Base-by-base conservation (phyloP, 345 rosid species). In the Cardamine resedifolia region DNA sequence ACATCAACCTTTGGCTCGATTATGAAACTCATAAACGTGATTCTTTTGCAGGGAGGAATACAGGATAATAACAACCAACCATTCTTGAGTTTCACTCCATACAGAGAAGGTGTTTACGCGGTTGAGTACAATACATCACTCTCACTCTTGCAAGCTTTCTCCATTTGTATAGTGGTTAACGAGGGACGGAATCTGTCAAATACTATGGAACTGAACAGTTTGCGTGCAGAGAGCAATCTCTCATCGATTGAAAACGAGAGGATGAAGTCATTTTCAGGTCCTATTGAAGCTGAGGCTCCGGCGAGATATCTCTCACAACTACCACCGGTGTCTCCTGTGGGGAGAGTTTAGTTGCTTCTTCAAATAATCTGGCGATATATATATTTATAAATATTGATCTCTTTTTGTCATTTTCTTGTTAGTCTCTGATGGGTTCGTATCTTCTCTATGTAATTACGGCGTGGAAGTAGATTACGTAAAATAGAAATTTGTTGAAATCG, bases 61-160 rank as follows among this genome's bases (percentile, higher is more conserved):
- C 79, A 66, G 79, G 78, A 83, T n/a, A 79, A 64, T 34, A 86
- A 82, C 23, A 82, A 75, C 43, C 81, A 67, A 45, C 93, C 87
- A 23, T 83, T 80, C 74, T 88, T 91, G 81, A 82, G 82, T 57
- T 77, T 95, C 68, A 71, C 88, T 12, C 85, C 89, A 2, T 88
- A 83, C 80, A 84, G 84, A 84, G 99, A 88, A 28, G 88, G 85
- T 36, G 85, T 90, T 43, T 90, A 83, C 79, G 86, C 97, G 0
- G 90, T 95, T n/a, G 89, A 95, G 80, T 95, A 89, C 82, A 83
- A 73, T 61, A 75, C 99, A 34, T 75, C 89, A 3, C 82, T 91
- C 72, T 77, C 93, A 5, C 80, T 76, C 71, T 44, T 95, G 76
- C 97, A 91, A 84, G 93, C 99, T 63, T 95, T 95, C 77, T 81